phyloP scores from a whole-genome alignment of 2,329 filamentous ascomycete genomes.

The Diaporthe sp. region DNA sequence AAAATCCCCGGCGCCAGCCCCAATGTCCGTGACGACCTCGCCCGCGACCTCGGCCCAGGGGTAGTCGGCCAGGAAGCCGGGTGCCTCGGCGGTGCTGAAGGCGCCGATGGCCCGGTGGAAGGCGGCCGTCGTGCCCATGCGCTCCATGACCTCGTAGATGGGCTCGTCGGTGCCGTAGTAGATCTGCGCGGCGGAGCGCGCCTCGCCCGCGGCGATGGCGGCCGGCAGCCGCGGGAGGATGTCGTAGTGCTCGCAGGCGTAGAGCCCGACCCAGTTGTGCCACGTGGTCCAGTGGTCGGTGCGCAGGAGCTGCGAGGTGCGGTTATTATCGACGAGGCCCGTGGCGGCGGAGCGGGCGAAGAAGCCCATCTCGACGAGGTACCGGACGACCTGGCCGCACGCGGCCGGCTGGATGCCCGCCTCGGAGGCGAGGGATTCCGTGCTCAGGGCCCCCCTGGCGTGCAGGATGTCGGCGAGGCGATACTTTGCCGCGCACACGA shows the following conservation, averaged over 20 bases:
- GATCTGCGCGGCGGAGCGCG: conserved; percentile 54
- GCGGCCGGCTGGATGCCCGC: background rate
- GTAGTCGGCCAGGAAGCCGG: conserved; percentile 58
- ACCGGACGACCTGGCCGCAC: conserved; percentile 11
- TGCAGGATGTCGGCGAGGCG: conserved; percentile 5
- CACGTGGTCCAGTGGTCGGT: conserved; percentile 60
- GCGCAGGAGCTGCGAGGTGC: conserved; percentile 51
- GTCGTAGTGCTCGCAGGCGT: conserved; percentile 60
- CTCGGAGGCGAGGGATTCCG: background rate
- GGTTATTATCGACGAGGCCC: conserved; percentile 53
- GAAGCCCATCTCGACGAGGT: conserved; percentile 42
- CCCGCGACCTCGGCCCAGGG: conserved; percentile 56
- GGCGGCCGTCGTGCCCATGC: conserved; percentile 50
- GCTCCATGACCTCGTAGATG: conserved; percentile 57
- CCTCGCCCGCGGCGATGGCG: conserved; percentile 44
- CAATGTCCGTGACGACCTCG: conserved; percentile 54
- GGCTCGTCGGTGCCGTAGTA: conserved; percentile 55
- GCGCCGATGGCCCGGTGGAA: conserved; percentile 56
- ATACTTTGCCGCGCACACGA: conserved; percentile 9
- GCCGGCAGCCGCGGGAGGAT: conserved; percentile 56
- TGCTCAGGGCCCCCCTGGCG: background rate
- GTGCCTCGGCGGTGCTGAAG: conserved; percentile 54
- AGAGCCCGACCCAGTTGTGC: conserved; percentile 59
- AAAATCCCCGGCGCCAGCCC: conserved; percentile 50
- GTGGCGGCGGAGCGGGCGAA: conserved; percentile 50